Evolutionary conservation across 2,329 filamentous ascomycete genomes (phyloP).

Genomic region (Calonectria pseudoturangicola): DNA sequence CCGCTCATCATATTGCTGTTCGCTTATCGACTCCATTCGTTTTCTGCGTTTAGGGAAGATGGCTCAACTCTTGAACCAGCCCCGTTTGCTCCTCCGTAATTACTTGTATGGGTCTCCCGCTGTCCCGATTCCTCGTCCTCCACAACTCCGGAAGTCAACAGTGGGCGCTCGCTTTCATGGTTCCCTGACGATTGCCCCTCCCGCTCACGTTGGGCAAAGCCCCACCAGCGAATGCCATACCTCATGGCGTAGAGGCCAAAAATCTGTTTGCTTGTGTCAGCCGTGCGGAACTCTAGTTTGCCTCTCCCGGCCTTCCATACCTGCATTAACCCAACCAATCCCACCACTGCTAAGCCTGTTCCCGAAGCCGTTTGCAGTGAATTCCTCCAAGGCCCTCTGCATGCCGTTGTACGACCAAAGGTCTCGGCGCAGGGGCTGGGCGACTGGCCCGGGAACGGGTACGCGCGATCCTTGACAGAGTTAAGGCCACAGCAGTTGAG

Average conservation of each 20-base stretch:
- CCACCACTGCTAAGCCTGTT: constrained; percentile 72
- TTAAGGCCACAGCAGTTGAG: constrained; percentile 81
- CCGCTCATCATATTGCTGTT: not conserved
- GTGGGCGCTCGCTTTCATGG: constrained; percentile 49
- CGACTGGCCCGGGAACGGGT: constrained; percentile 71
- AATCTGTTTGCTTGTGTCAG: constrained; percentile 49
- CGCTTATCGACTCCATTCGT: constrained; percentile 50
- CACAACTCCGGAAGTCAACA: constrained; percentile 57
- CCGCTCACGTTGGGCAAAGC: constrained; percentile 44
- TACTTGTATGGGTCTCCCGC: constrained; percentile 34
- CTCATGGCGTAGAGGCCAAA: constrained; percentile 57
- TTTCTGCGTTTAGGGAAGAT: constrained; percentile 50
- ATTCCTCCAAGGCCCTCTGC: constrained; percentile 73
- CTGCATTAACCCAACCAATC: constrained; percentile 74
- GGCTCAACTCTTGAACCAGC: constrained; percentile 54
- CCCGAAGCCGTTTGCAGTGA: constrained; percentile 72
- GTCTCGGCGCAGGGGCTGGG: constrained; percentile 65
- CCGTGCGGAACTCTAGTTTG: not conserved
- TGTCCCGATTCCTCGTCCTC: constrained; percentile 50
- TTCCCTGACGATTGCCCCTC: constrained; percentile 29
- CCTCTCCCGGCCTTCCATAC: constrained; percentile 58
- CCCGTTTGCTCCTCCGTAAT: constrained; percentile 49
- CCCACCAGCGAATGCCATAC: constrained; percentile 58
- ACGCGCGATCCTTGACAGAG: constrained; percentile 74
- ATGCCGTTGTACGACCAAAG: constrained; percentile 68